These are phyloP conservation scores for Wallacemonas sp. DNA, from an alignment of 208 protist species.

Conservation along the genomic window DNA sequence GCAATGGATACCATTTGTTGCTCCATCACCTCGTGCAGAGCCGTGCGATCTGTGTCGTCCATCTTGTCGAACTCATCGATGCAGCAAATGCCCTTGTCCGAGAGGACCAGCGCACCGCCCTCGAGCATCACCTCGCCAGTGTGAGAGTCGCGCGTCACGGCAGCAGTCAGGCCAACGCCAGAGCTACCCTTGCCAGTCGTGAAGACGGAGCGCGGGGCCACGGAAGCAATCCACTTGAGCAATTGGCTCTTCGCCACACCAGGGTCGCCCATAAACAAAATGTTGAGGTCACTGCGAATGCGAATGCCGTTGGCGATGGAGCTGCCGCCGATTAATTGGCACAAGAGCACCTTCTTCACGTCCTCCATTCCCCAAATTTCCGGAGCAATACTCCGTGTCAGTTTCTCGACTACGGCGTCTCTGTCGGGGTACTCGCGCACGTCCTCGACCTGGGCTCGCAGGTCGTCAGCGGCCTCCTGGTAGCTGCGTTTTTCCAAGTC, in stretches of 20 bases:
- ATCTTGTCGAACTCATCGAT: slow-evolving; percentile 99
- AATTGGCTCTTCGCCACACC: slow-evolving; percentile 99
- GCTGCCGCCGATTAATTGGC: slow-evolving; percentile 98
- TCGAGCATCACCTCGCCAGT: slow-evolving; percentile 96
- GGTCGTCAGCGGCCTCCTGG: slow-evolving; percentile 71
- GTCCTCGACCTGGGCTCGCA: slow-evolving; percentile 65
- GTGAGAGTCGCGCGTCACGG: slow-evolving; percentile 96
- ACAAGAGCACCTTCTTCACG: slow-evolving; percentile 98
- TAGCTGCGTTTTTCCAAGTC: slow-evolving; percentile 88
- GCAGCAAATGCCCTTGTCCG: slow-evolving; percentile 99
- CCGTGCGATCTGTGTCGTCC: slow-evolving; percentile 95
- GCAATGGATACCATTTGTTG: slow-evolving; percentile 99
- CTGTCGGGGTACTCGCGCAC: slow-evolving; percentile 77
- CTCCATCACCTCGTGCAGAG: slow-evolving; percentile 99
- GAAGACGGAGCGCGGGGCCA: slow-evolving; percentile 97
- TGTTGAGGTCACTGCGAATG: slow-evolving; percentile 98
- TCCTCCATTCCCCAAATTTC: slow-evolving; percentile 98
- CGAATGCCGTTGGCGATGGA: slow-evolving; percentile 95
- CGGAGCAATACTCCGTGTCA: slow-evolving; percentile 95
- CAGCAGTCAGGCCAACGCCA: slow-evolving; percentile 99
- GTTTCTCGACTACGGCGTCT: slow-evolving; percentile 95
- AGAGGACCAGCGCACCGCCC: slow-evolving; percentile 96
- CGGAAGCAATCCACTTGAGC: slow-evolving; percentile 97
- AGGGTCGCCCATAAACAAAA: slow-evolving; percentile 99
- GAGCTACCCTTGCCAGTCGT: slow-evolving; percentile 98